Evolutionary conservation across 1,139 yeast genomes (phyloP).

Genomic region (Petasospora rhodanensis): DNA sequence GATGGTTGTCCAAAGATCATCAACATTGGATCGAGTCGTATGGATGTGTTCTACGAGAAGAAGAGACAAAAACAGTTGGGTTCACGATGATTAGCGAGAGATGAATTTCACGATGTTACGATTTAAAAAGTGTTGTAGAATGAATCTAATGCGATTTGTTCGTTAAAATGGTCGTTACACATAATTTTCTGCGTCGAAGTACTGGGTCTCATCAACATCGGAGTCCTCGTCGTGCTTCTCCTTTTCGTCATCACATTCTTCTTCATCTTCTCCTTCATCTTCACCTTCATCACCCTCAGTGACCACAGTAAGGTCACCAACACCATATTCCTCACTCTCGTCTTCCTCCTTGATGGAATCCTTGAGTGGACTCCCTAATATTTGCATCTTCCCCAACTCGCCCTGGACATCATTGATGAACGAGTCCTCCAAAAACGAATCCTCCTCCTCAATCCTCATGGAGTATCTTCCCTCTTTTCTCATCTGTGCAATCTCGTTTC

Average conservation of each 20-base stretch:
- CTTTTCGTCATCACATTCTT: too few species aligned
- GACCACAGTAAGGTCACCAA: too few species aligned
- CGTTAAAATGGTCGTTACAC: too few species aligned
- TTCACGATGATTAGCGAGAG: conserved; percentile 1
- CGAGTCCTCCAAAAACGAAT: conserved; percentile 24
- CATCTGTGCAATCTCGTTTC: conserved; percentile 10
- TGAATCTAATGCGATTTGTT: too few species aligned
- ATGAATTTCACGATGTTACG: conserved; percentile 1
- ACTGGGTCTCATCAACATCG: too few species aligned
- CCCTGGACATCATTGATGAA: conserved; percentile 22
- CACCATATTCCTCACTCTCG: too few species aligned
- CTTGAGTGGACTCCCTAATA: too few species aligned
- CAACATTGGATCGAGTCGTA: conserved; percentile 71
- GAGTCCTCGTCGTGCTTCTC: too few species aligned
- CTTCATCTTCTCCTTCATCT: too few species aligned
- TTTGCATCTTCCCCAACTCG: neutral
- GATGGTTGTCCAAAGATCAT: conserved; percentile 91
- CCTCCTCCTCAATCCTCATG: conserved; percentile 10
- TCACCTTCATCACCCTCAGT: too few species aligned
- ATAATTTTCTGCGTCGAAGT: too few species aligned
- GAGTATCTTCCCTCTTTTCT: conserved; percentile 2
- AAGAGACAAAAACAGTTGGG: conserved; percentile 30
- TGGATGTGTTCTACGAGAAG: conserved; percentile 65
- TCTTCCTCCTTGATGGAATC: too few species aligned
- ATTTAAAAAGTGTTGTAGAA: neutral